Evolutionary conservation across 1,284 basidiomycete genomes (phyloP), one percentile per base, ranked within the genome.

Genomic region (Boletus smithii): DNA sequence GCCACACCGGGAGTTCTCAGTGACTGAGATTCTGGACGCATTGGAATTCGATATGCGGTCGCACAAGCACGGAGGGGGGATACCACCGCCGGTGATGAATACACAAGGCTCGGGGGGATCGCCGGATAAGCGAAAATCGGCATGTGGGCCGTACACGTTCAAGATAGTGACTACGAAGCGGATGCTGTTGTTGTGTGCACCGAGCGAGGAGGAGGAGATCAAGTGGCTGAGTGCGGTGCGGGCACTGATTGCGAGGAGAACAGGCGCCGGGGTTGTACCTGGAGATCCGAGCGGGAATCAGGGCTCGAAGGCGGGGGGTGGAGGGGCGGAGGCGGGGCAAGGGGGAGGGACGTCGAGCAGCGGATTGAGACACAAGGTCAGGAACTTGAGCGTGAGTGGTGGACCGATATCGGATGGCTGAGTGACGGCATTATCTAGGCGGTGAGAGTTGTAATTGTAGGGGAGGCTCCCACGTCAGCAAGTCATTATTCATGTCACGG

Each of bases 201-300:
- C 97, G 4, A 88, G 81, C 48, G 97, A 99, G 68, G 97, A 98
- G 59, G 95, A 99, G 59, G 97, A 99, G 72, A 97, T 99, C 69
- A 91, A 90, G 66, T 99, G 97, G 97, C 74, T 99, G 34, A 92
- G 92, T 37, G 93, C 95, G 8, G 81, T 99, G 38, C 85, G 92
- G 45, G 93, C 93, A 54, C 75, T 98, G 59, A 85, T 98, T 55
- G 86, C 85, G 11, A 74, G 88, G 48, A 72, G 88, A 61, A 75
- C 77, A 41, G 78, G 72, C 18, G 69, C 72, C 31, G 73, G 75
- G 13, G 70, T 70, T 17, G 70, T 73, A 8, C 68, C 73, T 45
- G 59, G 69, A 59, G 52, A 58, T 54, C 46, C 61, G 40, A 56
- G 62, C 23, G 53, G 48, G 18, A 51, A 66, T 39, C 58, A 58